A percentile compares a stretch with the other conserved stretches of the same genome.
These are phyloP conservation scores for Cercospora sojina DNA, from an alignment of 2,329 filamentous ascomycete genomes.

Conservation along the genomic window DNA sequence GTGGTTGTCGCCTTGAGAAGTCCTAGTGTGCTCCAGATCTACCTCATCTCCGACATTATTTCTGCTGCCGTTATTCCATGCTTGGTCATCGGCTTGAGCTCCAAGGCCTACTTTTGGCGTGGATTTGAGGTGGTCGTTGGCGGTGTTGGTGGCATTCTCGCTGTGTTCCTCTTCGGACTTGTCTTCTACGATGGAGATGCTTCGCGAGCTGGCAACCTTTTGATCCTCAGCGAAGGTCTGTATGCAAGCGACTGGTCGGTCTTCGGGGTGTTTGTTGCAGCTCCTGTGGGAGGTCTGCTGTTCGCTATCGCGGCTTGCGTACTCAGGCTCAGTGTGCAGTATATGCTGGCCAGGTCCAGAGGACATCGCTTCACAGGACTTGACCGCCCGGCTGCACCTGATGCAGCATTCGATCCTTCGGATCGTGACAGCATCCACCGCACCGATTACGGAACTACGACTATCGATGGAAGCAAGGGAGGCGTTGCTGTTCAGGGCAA, in stretches of 20 bases:
- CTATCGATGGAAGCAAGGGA: neutral
- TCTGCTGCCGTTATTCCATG: constrained; percentile 74
- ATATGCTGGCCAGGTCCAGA: constrained; percentile 55
- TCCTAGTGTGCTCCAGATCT: constrained; percentile 75
- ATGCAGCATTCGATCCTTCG: constrained; percentile 18
- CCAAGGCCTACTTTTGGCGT: constrained; percentile 68
- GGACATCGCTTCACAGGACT: constrained; percentile 66
- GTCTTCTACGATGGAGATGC: constrained; percentile 70
- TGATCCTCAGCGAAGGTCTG: constrained; percentile 70
- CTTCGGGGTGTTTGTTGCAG: constrained; percentile 79
- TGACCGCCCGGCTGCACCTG: constrained; percentile 51
- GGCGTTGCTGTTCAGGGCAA: constrained; percentile 1
- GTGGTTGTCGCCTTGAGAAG: constrained; percentile 72
- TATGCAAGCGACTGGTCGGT: constrained; percentile 77
- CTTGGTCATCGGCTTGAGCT: constrained; percentile 68
- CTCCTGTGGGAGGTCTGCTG: constrained; percentile 71
- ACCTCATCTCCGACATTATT: constrained; percentile 76
- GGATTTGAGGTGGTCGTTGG: constrained; percentile 79
- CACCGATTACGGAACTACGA: constrained; percentile 10
- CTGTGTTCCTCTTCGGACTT: constrained; percentile 77
- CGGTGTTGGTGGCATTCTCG: constrained; percentile 72
- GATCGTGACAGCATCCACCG: constrained; percentile 17
- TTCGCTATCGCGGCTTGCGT: constrained; percentile 66
- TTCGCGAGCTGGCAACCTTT: constrained; percentile 61
- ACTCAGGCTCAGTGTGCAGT: constrained; percentile 61